Conservation (phyloP, 73 alveolate species). For the Paraurostyla sp. region DNA sequence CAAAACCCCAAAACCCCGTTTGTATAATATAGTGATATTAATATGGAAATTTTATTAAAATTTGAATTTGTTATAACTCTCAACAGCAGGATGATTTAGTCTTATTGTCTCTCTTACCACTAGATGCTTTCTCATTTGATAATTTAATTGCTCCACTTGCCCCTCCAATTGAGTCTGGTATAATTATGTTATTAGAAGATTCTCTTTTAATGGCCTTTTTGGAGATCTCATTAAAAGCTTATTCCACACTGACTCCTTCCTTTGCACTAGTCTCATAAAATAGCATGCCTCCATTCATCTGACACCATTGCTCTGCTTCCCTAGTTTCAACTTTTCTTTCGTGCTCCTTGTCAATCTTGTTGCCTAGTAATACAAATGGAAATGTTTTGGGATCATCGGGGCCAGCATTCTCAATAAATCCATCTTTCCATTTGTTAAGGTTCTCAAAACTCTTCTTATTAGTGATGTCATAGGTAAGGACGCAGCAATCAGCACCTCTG, state of each 20-base stretch:
- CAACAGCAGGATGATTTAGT: too few species aligned
- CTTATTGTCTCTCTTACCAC: too few species aligned
- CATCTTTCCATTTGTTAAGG: constrained; percentile 50
- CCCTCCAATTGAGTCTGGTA: background rate
- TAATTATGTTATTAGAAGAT: background rate
- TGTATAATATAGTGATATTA: too few species aligned
- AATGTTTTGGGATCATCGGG: background rate
- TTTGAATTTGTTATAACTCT: too few species aligned
- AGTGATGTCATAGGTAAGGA: constrained; percentile 54
- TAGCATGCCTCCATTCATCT: background rate
- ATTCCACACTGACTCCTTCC: constrained; percentile 34
- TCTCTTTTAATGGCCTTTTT: background rate
- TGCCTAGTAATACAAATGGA: constrained; percentile 10
- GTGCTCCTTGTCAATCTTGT: constrained; percentile 49
- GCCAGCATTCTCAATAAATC: constrained; percentile 36
- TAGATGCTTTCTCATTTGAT: too few species aligned
- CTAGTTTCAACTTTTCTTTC: constrained; percentile 32
- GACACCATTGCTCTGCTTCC: constrained; percentile 48
- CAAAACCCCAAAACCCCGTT: too few species aligned
- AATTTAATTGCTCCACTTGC: background rate
- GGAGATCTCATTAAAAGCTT: constrained; percentile 16
- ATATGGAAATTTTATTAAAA: too few species aligned
- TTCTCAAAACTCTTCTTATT: constrained; percentile 46
- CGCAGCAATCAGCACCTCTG: too few species aligned
- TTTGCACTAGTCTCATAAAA: constrained; percentile 53